A percentile compares a stretch with the other conserved stretches of the same genome.
phyloP scores from a whole-genome alignment of 441 rosid genomes.

The Erysimum cheiri region DNA sequence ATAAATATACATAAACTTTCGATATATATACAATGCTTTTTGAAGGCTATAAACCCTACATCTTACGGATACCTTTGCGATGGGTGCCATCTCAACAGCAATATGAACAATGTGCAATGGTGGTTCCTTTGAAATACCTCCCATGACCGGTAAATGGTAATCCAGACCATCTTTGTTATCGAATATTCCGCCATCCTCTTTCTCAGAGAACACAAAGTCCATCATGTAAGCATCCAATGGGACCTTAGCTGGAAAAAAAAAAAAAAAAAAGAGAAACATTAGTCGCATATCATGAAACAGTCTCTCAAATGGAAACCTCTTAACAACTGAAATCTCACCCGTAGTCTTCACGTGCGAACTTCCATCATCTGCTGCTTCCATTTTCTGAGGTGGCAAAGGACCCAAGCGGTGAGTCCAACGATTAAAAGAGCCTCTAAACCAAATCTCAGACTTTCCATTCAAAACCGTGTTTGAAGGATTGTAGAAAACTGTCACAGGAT shows the following conservation, averaged over 20 bases:
- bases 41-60: slow-evolving; percentile 14
- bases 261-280: slow-evolving; percentile 36
- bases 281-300: slow-evolving; percentile 11
- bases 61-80: slow-evolving; percentile 73
- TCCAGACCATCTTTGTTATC: slow-evolving; percentile 85
- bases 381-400: slow-evolving; percentile 82
- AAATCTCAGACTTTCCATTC: slow-evolving; percentile 83
- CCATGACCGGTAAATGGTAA: slow-evolving; percentile 85
- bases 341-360: slow-evolving; percentile 67
- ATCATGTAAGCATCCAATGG: slow-evolving; percentile 95
- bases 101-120: slow-evolving; percentile 94
- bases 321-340: slow-evolving; percentile 50
- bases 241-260: slow-evolving; percentile 68
- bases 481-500: slow-evolving; percentile 64
- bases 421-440: slow-evolving; percentile 94
- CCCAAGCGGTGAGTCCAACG: slow-evolving; percentile 90
- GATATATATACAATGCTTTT: slow-evolving; percentile 4
- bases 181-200: slow-evolving; percentile 82
- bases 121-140: slow-evolving; percentile 82
- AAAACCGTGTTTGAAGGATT: slow-evolving; percentile 86
- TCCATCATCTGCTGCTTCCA: slow-evolving; percentile 67
- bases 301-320: not conserved
- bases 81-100: slow-evolving; percentile 98
- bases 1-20: slow-evolving; percentile 30
- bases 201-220: slow-evolving; percentile 98